Evolutionary conservation across 352 stramenopile genomes (phyloP), one percentile per base, ranked within the genome.

Genomic region (Elongisporangium anandrum): DNA sequence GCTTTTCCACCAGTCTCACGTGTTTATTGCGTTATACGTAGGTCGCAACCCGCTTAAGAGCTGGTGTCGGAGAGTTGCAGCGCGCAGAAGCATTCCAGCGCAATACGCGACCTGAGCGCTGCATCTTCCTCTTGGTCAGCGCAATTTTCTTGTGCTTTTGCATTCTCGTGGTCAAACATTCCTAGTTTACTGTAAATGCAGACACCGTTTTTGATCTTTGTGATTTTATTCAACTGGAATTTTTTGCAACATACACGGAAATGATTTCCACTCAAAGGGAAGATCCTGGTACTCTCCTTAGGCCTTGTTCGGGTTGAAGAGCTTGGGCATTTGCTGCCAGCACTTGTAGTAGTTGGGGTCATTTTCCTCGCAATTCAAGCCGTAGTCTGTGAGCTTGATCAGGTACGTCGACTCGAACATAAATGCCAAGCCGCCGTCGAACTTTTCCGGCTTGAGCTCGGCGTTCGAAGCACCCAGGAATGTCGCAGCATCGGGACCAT

Each of bases 331-430:
- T 57, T 88, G 71, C 65, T 97, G 78, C 95, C 95, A 98, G 80
- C 94, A 98, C 63, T 90, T 88, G 63, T 81, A 93, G 75, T 98
- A 98, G 59, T 97, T 81, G 20, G 59, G 55, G 60, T 98, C 91
- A 53, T 93, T 90, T 57, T 97, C 80, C 29, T 95, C 70, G 58
- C 85, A 95, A 16, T 76, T 57, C 59, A 98, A 74, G 48, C 90
- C 94, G 64, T 94, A 94, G 52, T 90, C 70, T 17, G 86, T 97
- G 51, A 98, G 59, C 60, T 91, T 92, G 59, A 98, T 67, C 26
- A 97, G 85, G 60, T 94, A 94, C 41, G 87, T 97, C 22, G 88
- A 93, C 77, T 99, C 97, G 77, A 99, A 99, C 96, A 99, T 99
- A 72, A 99, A 99, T 38, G 96, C 96, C 13, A 99, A 71, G 5